Base-by-base conservation (phyloP, 169 alveolate species). In the Plasmodium billcollinsi region DNA sequence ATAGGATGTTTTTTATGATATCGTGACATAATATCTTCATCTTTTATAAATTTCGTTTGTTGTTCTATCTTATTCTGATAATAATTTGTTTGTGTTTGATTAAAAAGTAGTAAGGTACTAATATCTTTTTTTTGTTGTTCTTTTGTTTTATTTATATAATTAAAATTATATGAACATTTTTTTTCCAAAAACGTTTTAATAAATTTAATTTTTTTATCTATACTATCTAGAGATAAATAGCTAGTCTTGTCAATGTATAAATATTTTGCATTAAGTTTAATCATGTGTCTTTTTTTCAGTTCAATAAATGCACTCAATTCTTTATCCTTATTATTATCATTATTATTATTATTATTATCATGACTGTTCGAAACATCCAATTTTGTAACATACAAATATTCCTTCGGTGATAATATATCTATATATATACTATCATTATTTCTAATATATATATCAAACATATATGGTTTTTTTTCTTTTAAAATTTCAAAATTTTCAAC, bases 221-320 rank as follows among this genome's bases (percentile, higher is more conserved):
- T 14, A 9, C 75, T 18, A 0, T 47, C 83, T 18, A 80, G 47
- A 29, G 73, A 24, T 72, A 67, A 29, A 62, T 67, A 80, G 6
- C 21, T 24, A 14, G 7, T 62, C 11, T 67, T 59, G 20, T 69
- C 63, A 43, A 80, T n/a, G 12, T 80, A 71, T 20, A 52, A 80
- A 71, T 67, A 69, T 21, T 69, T 47, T 14, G 43, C 73, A 26
- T 80, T 80, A 21, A 80, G 49, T 52, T 52, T 33, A 7, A 18
- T n/a, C 83, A 80, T 67, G 63, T 80, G 90, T 39, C 90, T 50
- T 59, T 80, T 80, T 62, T 80, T 80, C 62, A 80, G 39, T 52
- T 66, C 83, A 12, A 52, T 59, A 45, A 80, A 80, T 49, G 83
- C 90, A 69, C 45, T 67, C 12, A 80, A 72, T 56, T 58, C 24